Conservation (phyloP, 2,329 filamentous ascomycete genomes). For the Trichophyton equinum region DNA sequence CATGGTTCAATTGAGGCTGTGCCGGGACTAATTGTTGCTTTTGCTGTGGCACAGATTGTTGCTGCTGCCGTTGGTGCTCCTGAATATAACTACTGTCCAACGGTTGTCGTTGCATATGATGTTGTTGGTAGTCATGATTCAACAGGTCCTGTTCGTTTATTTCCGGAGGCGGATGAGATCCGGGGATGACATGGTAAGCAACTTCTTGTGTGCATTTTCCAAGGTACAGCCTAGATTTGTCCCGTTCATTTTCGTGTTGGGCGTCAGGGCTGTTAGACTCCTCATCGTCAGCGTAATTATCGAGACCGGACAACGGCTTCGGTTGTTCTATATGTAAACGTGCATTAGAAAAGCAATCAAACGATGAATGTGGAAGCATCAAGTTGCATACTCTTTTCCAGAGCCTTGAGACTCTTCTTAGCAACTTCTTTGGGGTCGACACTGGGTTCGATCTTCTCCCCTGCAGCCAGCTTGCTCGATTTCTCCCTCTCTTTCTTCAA, state of each 20-base stretch:
- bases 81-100: slow-evolving; percentile 35
- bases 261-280: slow-evolving; percentile 37
- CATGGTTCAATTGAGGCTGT: slow-evolving; percentile 37
- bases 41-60: slow-evolving; percentile 39
- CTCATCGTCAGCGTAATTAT: slow-evolving; percentile 33
- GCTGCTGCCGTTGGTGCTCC: slow-evolving; percentile 47
- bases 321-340: slow-evolving; percentile 26
- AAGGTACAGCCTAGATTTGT: slow-evolving; percentile 51
- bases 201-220: slow-evolving; percentile 57
- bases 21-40: slow-evolving; percentile 24
- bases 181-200: slow-evolving; percentile 55
- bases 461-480: slow-evolving; percentile 42
- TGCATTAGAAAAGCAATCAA: background rate
- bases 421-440: slow-evolving; percentile 36
- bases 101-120: slow-evolving; percentile 39
- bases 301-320: slow-evolving; percentile 39
- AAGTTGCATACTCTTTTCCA: slow-evolving; percentile 25
- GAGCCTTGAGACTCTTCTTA: slow-evolving; percentile 32
- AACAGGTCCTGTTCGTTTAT: slow-evolving; percentile 32
- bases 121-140: slow-evolving; percentile 35
- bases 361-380: background rate
- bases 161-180: slow-evolving; percentile 47
- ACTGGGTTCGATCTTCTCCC: slow-evolving; percentile 37
- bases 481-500: slow-evolving; percentile 70
- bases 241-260: slow-evolving; percentile 46